Evolutionary conservation across 2,329 filamentous ascomycete genomes (phyloP).

Genomic region (Beauveria medogensis): DNA sequence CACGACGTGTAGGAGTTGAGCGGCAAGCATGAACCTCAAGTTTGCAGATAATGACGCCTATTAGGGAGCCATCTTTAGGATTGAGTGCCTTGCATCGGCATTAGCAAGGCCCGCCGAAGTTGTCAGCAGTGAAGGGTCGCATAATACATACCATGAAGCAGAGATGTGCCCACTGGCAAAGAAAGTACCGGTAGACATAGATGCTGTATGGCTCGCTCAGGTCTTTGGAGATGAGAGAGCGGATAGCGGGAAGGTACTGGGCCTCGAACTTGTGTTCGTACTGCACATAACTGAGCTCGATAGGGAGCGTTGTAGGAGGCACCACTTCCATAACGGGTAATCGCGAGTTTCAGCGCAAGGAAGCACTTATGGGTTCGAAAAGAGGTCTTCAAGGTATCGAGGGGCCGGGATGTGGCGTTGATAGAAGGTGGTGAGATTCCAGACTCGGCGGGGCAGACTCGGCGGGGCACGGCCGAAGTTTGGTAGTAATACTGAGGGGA

Average conservation of each 20-base stretch:
- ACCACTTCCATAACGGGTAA: constrained; percentile 22
- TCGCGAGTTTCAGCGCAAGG: background rate
- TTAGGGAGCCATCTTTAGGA: constrained; percentile 53
- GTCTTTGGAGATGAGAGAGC: constrained; percentile 89
- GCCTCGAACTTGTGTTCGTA: constrained; percentile 54
- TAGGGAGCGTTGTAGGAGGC: constrained; percentile 28
- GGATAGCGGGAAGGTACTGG: constrained; percentile 73
- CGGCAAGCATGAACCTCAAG: constrained; percentile 83
- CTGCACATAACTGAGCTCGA: constrained; percentile 50
- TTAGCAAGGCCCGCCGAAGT: background rate
- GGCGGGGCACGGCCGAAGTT: constrained; percentile 3
- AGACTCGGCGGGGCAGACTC: background rate
- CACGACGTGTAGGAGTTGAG: constrained; percentile 63
- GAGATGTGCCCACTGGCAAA: constrained; percentile 96
- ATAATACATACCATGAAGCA: constrained; percentile 70
- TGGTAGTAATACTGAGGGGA: background rate
- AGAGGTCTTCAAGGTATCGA: background rate
- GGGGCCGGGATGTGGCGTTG: background rate
- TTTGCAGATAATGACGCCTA: constrained; percentile 92
- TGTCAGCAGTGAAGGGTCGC: constrained; percentile 10
- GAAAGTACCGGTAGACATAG: constrained; percentile 96
- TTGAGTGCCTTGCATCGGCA: constrained; percentile 44
- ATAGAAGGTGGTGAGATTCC: constrained; percentile 2
- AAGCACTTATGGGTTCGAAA: background rate
- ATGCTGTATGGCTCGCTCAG: constrained; percentile 98